Conservation (phyloP, 257 asterid species). For the Oldenlandia corymbosa region DNA sequence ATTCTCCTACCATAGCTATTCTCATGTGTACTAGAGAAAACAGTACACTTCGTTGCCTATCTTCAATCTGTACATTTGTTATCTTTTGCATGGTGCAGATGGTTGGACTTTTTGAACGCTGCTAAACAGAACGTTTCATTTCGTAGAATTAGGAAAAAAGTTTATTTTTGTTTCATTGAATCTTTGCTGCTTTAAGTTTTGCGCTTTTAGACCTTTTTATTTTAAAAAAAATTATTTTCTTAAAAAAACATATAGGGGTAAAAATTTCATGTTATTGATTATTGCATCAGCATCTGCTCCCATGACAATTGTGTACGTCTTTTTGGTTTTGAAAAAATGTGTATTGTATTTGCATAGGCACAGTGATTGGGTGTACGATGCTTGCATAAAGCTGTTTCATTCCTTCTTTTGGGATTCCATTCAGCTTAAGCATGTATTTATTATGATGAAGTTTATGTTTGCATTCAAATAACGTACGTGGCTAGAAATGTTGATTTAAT, state of each 20-base stretch:
- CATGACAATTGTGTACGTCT: not conserved
- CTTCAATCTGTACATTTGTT: not conserved
- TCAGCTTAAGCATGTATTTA: not conserved
- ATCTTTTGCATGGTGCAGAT: not conserved
- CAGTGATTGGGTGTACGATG: not conserved
- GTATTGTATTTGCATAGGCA: slow-evolving; percentile 1
- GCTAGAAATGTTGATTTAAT: too few relatives aligned
- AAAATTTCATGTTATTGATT: not conserved
- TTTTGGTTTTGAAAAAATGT: not conserved
- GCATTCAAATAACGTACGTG: too few relatives aligned
- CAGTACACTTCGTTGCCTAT: too few relatives aligned
- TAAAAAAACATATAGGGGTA: not conserved
- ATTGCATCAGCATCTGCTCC: not conserved
- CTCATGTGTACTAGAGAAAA: not conserved
- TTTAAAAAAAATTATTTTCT: too few relatives aligned
- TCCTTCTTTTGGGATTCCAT: not conserved
- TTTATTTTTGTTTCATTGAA: not conserved
- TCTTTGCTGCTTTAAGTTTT: not conserved
- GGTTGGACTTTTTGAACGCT: not conserved
- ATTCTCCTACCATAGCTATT: not conserved
- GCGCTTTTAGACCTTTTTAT: not conserved
- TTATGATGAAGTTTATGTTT: not conserved
- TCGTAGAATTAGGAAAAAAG: not conserved
- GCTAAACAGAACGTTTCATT: not conserved
- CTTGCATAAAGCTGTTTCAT: slow-evolving; percentile 7